These are phyloP conservation scores for Fonsecaea erecta DNA, from an alignment of 2,329 filamentous ascomycete genomes.

Conservation along the genomic window DNA sequence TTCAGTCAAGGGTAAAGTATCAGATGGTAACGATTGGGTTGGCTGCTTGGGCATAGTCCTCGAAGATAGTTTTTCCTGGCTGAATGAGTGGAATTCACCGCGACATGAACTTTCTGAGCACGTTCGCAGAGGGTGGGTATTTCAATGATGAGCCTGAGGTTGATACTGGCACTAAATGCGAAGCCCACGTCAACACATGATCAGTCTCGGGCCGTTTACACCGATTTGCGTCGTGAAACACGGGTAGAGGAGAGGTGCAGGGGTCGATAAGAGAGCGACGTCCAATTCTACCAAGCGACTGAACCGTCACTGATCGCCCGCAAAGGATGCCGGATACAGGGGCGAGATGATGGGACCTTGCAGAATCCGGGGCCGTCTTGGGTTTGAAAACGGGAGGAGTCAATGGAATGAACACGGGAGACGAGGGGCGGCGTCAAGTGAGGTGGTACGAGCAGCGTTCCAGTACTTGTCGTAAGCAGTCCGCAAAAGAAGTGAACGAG, in stretches of 20 bases:
- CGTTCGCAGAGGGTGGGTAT: not conserved
- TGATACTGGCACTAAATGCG: not conserved
- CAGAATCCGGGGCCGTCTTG: constrained; percentile 6
- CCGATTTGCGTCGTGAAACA: not conserved
- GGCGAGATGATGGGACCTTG: constrained; percentile 7
- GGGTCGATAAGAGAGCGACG: not conserved
- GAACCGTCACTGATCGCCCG: not conserved
- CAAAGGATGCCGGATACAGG: constrained; percentile 10
- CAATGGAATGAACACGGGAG: constrained; percentile 8
- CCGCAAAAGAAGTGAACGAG: constrained; percentile 6
- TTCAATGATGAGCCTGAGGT: not conserved
- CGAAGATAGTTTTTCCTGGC: not conserved
- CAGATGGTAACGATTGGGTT: not conserved
- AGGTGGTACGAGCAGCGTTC: constrained; percentile 3
- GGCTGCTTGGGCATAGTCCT: not conserved
- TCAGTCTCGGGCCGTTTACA: not conserved
- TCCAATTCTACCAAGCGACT: not conserved
- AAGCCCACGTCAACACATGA: not conserved
- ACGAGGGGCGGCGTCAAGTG: constrained; percentile 7
- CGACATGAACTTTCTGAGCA: not conserved
- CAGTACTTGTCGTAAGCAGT: constrained; percentile 16
- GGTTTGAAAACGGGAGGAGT: not conserved
- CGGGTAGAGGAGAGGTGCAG: not conserved
- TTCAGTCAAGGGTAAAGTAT: not conserved
- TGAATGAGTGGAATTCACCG: not conserved